Percentiles rank a stretch among this genome's conserved stretches.
phyloP scores from a whole-genome alignment of 441 rosid genomes.

The Eruca vesicaria region DNA sequence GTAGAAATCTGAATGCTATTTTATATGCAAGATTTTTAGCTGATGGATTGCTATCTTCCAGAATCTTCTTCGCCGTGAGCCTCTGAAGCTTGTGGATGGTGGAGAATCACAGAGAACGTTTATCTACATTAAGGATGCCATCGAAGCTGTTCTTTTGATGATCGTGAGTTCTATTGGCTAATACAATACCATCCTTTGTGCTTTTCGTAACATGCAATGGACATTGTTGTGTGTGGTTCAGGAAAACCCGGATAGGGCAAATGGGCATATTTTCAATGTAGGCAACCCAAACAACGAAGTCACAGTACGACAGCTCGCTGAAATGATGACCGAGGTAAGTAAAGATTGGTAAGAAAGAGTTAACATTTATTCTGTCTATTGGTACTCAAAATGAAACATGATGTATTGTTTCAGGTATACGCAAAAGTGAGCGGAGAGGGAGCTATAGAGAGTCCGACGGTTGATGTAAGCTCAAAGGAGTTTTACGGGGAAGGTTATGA shows the following conservation, averaged over 20 bases:
- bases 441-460: constrained; percentile 60
- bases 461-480: constrained; percentile 82
- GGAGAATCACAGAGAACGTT: constrained; percentile 88
- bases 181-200: not conserved
- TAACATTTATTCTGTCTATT: not conserved
- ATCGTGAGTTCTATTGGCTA: constrained; percentile 45
- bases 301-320: constrained; percentile 87
- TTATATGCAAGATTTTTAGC: not conserved
- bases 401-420: constrained; percentile 53
- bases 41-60: constrained; percentile 8
- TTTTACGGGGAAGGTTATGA: constrained; percentile 93
- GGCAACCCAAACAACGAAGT: constrained; percentile 96
- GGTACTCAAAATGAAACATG: not conserved
- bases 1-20: constrained; percentile 1
- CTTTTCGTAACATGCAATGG: not conserved
- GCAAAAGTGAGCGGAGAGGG: constrained; percentile 72
- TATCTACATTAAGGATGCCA: constrained; percentile 83
- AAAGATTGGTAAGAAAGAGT: not conserved
- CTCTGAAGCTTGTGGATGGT: constrained; percentile 87
- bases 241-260: constrained; percentile 92
- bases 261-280: constrained; percentile 86
- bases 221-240: constrained; percentile 21
- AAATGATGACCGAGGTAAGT: constrained; percentile 85
- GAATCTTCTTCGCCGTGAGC: constrained; percentile 73
- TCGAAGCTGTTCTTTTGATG: constrained; percentile 84